phyloP scores from a whole-genome alignment of 1,284 basidiomycete species.

The Ceratobasidium sp. region DNA sequence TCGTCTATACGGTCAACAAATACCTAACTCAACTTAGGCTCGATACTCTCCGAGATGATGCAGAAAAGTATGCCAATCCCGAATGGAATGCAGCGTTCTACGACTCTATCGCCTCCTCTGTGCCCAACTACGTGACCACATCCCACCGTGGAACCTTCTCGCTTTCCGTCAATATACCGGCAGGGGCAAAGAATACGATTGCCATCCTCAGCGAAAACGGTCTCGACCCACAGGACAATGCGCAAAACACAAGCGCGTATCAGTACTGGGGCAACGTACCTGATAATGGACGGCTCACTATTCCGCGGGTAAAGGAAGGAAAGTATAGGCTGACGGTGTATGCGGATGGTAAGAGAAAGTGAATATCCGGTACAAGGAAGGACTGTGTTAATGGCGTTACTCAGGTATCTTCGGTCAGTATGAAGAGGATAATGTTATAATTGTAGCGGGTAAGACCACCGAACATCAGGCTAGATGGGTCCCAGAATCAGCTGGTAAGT shows the following conservation, averaged over 20 bases:
- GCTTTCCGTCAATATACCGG: constrained; percentile 45
- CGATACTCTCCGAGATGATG: constrained; percentile 43
- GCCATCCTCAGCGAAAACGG: constrained; percentile 47
- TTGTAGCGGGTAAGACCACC: constrained; percentile 44
- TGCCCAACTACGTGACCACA: constrained; percentile 46
- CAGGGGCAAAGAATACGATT: constrained; percentile 44
- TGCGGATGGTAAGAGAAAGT: constrained; percentile 46
- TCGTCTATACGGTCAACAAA: not conserved
- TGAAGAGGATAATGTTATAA: constrained; percentile 45
- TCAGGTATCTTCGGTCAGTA: constrained; percentile 47
- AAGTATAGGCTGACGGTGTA: constrained; percentile 48
- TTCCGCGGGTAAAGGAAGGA: constrained; percentile 48
- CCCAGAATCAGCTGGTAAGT: constrained; percentile 45
- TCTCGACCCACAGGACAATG: constrained; percentile 48
- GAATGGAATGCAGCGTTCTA: constrained; percentile 48
- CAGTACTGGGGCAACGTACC: constrained; percentile 49
- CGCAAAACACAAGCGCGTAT: constrained; percentile 39
- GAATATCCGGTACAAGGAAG: not conserved
- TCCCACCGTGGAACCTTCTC: constrained; percentile 45
- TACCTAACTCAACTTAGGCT: constrained; percentile 10
- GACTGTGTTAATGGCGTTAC: not conserved
- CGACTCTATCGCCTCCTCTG: constrained; percentile 46
- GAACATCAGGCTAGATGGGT: constrained; percentile 44
- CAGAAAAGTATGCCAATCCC: constrained; percentile 42
- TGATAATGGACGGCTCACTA: constrained; percentile 44